These are phyloP conservation scores for Malus asiatica DNA, from an alignment of 306 rosid genomes.

Conservation along the genomic window DNA sequence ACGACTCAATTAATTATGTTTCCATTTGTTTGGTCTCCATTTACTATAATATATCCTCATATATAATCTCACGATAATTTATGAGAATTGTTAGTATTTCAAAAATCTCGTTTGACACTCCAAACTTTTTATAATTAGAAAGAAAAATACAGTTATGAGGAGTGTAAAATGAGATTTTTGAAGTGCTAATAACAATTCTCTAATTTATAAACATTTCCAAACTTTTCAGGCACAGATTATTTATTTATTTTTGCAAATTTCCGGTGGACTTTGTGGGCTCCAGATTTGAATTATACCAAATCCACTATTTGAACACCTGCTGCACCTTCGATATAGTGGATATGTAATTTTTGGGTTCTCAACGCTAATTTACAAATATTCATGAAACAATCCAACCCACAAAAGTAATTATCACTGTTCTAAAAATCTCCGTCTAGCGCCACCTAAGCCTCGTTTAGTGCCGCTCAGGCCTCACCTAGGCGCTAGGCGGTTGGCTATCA, in stretches of 20 bases:
- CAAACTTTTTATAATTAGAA: too few species aligned
- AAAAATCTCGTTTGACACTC: too few species aligned
- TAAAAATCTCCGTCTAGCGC: too few species aligned
- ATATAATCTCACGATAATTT: neutral
- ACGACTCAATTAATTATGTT: conserved; percentile 19
- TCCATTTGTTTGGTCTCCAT: conserved; percentile 16
- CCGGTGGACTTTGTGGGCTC: neutral
- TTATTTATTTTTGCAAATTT: neutral
- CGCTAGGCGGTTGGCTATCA: too few species aligned
- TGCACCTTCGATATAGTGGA: conserved; percentile 2
- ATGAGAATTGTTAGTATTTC: too few species aligned
- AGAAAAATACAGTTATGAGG: too few species aligned
- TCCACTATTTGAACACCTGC: neutral
- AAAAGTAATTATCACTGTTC: too few species aligned
- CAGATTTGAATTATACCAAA: neutral
- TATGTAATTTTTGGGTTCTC: neutral
- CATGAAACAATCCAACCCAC: too few species aligned
- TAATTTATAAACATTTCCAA: neutral
- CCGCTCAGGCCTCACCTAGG: too few species aligned
- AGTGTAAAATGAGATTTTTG: too few species aligned
- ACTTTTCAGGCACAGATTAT: neutral
- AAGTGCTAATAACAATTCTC: too few species aligned
- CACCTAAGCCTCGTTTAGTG: too few species aligned
- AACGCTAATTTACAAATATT: neutral
- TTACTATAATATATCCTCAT: neutral